Evolutionary conservation across 768 basidiomycete genomes (phyloP).

Genomic region (Termitomyces sp.): DNA sequence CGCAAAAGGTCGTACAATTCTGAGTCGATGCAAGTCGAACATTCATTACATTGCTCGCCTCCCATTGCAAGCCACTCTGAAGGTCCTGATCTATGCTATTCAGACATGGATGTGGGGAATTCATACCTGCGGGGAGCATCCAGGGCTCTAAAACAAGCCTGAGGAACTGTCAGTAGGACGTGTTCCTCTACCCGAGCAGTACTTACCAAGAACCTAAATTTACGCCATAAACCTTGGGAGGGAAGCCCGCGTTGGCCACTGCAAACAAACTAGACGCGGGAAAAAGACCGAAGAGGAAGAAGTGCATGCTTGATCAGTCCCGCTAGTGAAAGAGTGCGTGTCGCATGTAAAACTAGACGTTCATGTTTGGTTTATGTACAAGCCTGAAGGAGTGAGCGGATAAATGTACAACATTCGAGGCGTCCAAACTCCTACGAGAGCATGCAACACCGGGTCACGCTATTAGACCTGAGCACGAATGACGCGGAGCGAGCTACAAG

Average conservation of each 20-base stretch:
- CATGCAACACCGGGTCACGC: slow-evolving; percentile 10
- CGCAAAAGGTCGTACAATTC: slow-evolving; percentile 50
- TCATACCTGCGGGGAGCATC: slow-evolving; percentile 68
- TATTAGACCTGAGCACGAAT: neutral
- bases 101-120: neutral
- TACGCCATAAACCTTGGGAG: slow-evolving; percentile 21
- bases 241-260: slow-evolving; percentile 16
- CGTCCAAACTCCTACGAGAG: neutral
- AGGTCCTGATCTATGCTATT: neutral
- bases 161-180: neutral
- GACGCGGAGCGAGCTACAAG: neutral
- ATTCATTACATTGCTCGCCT: slow-evolving; percentile 53
- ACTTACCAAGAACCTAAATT: slow-evolving; percentile 34
- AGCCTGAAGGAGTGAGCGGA: neutral
- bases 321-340: slow-evolving; percentile 3
- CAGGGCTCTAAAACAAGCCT: slow-evolving; percentile 78
- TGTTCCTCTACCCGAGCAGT: neutral
- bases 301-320: slow-evolving; percentile 1
- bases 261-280: slow-evolving; percentile 5
- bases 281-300: slow-evolving; percentile 5
- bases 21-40: slow-evolving; percentile 54
- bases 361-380: neutral
- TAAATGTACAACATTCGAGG: neutral
- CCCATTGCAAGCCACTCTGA: slow-evolving; percentile 74
- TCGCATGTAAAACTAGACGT: neutral